phyloP scores from a whole-genome alignment of 139 green algal species.

The Trebouxia sp. region DNA sequence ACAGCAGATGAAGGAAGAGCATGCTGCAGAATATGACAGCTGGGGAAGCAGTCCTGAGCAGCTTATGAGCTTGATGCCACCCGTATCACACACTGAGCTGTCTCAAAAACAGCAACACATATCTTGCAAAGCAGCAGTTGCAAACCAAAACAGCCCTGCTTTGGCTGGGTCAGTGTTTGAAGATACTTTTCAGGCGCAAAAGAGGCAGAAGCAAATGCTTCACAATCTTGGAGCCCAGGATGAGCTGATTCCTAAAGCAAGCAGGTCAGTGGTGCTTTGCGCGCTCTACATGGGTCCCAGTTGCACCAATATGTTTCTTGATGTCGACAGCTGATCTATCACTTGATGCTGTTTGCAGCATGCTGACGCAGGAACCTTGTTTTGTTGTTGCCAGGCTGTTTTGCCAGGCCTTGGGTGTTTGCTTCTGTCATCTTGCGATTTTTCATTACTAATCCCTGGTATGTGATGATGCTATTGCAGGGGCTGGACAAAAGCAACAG shows the following conservation, averaged over 20 bases:
- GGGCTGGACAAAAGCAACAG: conserved; percentile 26
- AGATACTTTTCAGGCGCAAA: neutral
- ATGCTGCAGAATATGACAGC: neutral
- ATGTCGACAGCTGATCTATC: neutral
- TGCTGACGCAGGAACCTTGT: neutral
- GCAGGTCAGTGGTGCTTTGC: neutral
- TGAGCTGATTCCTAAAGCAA: neutral
- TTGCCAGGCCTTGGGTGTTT: neutral
- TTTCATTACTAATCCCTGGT: neutral
- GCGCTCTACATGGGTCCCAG: neutral
- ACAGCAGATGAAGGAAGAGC: neutral
- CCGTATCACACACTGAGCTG: too few relatives aligned
- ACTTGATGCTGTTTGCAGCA: neutral
- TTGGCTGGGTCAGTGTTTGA: neutral
- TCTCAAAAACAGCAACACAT: neutral
- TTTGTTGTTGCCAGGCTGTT: neutral
- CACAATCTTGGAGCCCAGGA: neutral
- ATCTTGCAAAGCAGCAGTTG: neutral
- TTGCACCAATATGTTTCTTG: neutral
- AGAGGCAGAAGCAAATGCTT: neutral
- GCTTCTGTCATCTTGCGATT: neutral
- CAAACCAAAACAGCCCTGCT: neutral
- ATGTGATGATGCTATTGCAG: neutral
- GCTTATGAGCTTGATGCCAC: neutral
- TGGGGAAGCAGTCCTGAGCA: neutral